A percentile compares a stretch with the other conserved stretches of the same genome.
Conservation (phyloP, 164 flowering plant genomes). For the Macadamia integrifolia region DNA sequence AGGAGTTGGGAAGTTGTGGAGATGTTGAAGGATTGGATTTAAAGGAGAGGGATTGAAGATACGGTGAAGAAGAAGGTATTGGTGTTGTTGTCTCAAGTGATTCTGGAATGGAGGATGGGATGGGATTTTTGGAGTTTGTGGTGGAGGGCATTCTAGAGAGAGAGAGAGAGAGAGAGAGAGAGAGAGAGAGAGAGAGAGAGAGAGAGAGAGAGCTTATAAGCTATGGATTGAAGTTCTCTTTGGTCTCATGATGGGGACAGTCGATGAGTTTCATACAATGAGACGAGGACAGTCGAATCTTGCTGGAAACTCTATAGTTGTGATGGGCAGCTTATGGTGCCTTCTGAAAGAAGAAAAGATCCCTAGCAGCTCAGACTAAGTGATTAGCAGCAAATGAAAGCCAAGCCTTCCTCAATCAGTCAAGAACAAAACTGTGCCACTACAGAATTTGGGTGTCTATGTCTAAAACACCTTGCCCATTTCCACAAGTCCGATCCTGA, state of each 20-base stretch:
- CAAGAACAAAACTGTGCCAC: constrained; percentile 3
- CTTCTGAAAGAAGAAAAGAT: not conserved
- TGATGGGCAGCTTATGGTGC: no score
- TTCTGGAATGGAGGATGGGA: constrained; percentile 68
- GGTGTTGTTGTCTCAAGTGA: constrained; percentile 23
- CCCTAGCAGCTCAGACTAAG: not conserved
- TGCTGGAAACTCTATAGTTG: no score
- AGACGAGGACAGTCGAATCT: no score
- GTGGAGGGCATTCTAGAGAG: constrained; percentile 49
- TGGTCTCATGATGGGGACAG: no score
- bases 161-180: no score
- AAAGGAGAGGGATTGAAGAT: constrained; percentile 28
- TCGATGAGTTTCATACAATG: no score
- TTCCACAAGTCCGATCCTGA: constrained; percentile 16
- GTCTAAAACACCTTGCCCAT: constrained; percentile 17
- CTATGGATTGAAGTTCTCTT: no score
- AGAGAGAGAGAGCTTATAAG: no score
- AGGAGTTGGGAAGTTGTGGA: constrained; percentile 36
- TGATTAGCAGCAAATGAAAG: not conserved
- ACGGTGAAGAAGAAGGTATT: constrained; percentile 34
- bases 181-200: constrained; percentile 20
- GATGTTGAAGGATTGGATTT: constrained; percentile 37
- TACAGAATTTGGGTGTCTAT: constrained; percentile 7
- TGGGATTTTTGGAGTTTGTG: constrained; percentile 49
- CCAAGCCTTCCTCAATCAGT: constrained; percentile 7